phyloP scores from a whole-genome alignment of 208 protist species.

The Wallacemonas sp. region DNA sequence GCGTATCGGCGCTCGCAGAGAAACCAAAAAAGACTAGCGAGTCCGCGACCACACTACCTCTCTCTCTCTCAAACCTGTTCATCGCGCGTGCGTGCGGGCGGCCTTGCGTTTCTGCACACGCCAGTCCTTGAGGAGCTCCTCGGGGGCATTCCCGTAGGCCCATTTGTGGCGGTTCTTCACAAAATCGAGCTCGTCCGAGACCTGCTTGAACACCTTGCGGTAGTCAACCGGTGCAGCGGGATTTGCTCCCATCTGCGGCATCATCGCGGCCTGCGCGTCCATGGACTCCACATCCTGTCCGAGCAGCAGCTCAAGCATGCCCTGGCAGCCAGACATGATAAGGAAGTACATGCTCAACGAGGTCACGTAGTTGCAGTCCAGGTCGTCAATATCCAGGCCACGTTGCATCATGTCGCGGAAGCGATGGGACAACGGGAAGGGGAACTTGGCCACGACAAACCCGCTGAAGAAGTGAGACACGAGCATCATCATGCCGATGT shows the following conservation, averaged over 20 bases:
- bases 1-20: too few relatives aligned
- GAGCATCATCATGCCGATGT: conserved; percentile 96
- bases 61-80: too few relatives aligned
- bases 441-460: conserved; percentile 96
- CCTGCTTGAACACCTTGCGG: conserved; percentile 75
- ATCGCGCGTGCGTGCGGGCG: background rate
- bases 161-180: conserved; percentile 71
- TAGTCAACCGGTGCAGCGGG: conserved; percentile 72
- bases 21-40: background rate
- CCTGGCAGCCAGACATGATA: conserved; percentile 93
- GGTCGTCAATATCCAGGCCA: conserved; percentile 92
- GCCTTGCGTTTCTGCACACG: conserved; percentile 9
- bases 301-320: conserved; percentile 92
- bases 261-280: conserved; percentile 38
- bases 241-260: conserved; percentile 50
- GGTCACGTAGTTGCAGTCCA: conserved; percentile 95
- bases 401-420: conserved; percentile 95
- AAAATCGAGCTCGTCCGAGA: conserved; percentile 73
- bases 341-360: conserved; percentile 96
- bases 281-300: conserved; percentile 64
- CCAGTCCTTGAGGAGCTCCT: conserved; percentile 63
- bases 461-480: conserved; percentile 96
- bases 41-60: too few relatives aligned
- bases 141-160: conserved; percentile 60
- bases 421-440: conserved; percentile 92